Conservation (phyloP, 2,329 filamentous ascomycete species). For the Chaetomiaceae sp. region DNA sequence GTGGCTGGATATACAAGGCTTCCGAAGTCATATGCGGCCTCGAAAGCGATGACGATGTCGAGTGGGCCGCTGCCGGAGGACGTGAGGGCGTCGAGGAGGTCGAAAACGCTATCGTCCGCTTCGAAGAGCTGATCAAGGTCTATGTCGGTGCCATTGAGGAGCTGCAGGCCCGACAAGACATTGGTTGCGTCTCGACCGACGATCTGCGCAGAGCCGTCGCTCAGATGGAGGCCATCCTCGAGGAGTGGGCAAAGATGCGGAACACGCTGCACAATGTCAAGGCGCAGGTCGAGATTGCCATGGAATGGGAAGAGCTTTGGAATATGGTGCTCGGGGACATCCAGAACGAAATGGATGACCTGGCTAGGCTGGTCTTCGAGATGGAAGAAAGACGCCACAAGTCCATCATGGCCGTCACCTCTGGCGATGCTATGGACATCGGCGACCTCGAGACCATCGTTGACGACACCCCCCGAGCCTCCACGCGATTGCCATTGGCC, state of each 20-base stretch:
- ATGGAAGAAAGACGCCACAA: slow-evolving; percentile 95
- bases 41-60: slow-evolving; percentile 93
- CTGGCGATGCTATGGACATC: slow-evolving; percentile 69
- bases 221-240: slow-evolving; percentile 84
- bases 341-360: slow-evolving; percentile 66
- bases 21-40: slow-evolving; percentile 82
- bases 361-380: slow-evolving; percentile 74
- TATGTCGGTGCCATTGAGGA: slow-evolving; percentile 94
- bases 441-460: slow-evolving; percentile 90
- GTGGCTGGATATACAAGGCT: slow-evolving; percentile 89
- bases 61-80: slow-evolving; percentile 90
- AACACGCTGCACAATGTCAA: slow-evolving; percentile 73
- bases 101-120: slow-evolving; percentile 70
- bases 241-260: slow-evolving; percentile 80
- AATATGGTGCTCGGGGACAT: slow-evolving; percentile 90
- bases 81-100: slow-evolving; percentile 72
- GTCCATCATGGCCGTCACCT: slow-evolving; percentile 58
- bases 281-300: slow-evolving; percentile 87
- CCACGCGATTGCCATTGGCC: slow-evolving; percentile 46
- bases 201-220: slow-evolving; percentile 71
- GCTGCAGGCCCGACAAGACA: slow-evolving; percentile 74
- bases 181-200: slow-evolving; percentile 62
- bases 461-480: slow-evolving; percentile 68
- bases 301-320: slow-evolving; percentile 99
- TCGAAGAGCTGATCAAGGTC: slow-evolving; percentile 84